Evolutionary conservation across 2,329 filamentous ascomycete genomes (phyloP), one percentile per base, ranked within the genome.

Genomic region (Leptoxyphium fumago): DNA sequence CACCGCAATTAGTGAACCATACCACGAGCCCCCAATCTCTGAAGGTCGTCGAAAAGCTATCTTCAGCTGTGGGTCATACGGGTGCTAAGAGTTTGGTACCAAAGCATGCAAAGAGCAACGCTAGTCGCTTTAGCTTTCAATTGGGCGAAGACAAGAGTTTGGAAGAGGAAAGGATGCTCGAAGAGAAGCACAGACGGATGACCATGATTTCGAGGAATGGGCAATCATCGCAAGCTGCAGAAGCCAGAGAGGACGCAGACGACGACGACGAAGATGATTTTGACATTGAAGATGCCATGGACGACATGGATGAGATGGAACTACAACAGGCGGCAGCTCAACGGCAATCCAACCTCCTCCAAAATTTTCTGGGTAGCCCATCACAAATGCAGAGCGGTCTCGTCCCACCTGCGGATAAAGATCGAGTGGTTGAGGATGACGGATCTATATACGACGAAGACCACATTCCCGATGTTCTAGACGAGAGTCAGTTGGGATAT

Each of bases 71-170:
- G 5, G 56, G 58, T 11, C 55, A 59, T 39, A 45, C 54, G n/a
- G 50, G 49, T 21, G 43, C 40, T 39, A 40, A 48, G 10, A 10
- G 40, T 38, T 39, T 10, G 46, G 14, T 64, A 10, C 67, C 66
- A 4, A 61, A 64, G 39, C 67, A 70, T 49, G 58, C 68, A 39
- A 63, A 61, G 2, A 87, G 82, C 58, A 84, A 80, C 10, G 84
- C 83, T 0, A 86, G 82, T 0, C 71, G 84, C 11, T 88, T 89
- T 57, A 88, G 83, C 54, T 89, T 89, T 55, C 83, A 88, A 55
- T 84, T 87, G 70, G 74, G 79, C 13, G 80, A 80, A 5, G 76
- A 76, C 5, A 81, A 81, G 11, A 77, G 75, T 5, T 68, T 71
- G 4, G 66, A 68, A 0, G 75, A 81, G 54, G 77, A 81, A 60